phyloP scores from a whole-genome alignment of 1,284 basidiomycete genomes.

The Pisolithus thermaeus region DNA sequence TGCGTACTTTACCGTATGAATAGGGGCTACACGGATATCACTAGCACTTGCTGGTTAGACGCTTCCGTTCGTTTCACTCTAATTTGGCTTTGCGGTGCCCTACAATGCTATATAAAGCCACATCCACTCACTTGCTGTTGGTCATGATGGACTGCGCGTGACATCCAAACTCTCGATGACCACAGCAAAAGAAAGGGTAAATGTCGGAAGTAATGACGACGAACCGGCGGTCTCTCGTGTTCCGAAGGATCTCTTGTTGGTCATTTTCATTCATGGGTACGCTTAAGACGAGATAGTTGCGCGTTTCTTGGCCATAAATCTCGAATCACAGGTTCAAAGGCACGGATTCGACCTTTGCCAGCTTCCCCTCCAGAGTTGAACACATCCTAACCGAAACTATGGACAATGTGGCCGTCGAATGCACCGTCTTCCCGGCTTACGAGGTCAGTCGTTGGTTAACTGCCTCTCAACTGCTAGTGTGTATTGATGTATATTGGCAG shows the following conservation, averaged over 20 bases:
- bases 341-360: slow-evolving; percentile 70
- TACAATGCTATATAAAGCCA: neutral
- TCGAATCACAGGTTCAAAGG: slow-evolving; percentile 54
- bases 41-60: too few relatives aligned
- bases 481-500: slow-evolving; percentile 30
- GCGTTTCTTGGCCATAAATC: slow-evolving; percentile 5
- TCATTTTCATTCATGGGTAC: slow-evolving; percentile 66
- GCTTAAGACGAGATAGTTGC: slow-evolving; percentile 15
- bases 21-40: too few relatives aligned
- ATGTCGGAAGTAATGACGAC: neutral
- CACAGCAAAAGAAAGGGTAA: neutral
- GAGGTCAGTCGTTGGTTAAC: slow-evolving; percentile 47
- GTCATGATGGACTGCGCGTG: neutral
- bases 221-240: slow-evolving; percentile 2
- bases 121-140: neutral
- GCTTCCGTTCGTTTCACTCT: too few relatives aligned
- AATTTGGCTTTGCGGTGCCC: too few relatives aligned
- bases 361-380: slow-evolving; percentile 71
- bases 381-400: slow-evolving; percentile 68
- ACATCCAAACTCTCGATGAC: neutral
- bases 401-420: slow-evolving; percentile 55
- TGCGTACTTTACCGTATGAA: too few relatives aligned
- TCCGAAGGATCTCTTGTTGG: slow-evolving; percentile 42
- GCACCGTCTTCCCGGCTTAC: slow-evolving; percentile 83
- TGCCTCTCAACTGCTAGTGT: slow-evolving; percentile 1